Conservation (phyloP, 2,329 filamentous ascomycete genomes). For the Sarocladiaceae sp. region DNA sequence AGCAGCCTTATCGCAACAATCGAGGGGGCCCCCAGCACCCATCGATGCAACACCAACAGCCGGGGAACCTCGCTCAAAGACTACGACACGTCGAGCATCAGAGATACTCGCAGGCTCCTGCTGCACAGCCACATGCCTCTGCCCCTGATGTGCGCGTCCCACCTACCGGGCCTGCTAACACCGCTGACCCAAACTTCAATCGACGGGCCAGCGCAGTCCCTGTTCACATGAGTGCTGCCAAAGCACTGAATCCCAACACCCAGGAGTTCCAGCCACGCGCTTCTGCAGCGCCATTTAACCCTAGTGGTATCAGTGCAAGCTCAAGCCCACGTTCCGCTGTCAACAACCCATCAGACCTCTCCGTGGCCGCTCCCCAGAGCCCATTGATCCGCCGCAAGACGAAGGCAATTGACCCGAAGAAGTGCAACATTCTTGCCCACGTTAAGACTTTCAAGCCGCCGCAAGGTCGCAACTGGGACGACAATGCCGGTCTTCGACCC, state of each 20-base stretch:
- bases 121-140: slow-evolving; percentile 43
- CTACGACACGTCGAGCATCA: slow-evolving; percentile 47
- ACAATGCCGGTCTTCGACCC: slow-evolving; percentile 76
- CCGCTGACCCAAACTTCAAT: slow-evolving; percentile 44
- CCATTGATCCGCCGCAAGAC: slow-evolving; percentile 65
- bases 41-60: slow-evolving; percentile 28
- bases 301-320: slow-evolving; percentile 56
- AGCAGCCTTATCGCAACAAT: slow-evolving; percentile 42
- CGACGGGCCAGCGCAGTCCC: slow-evolving; percentile 46
- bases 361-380: slow-evolving; percentile 24
- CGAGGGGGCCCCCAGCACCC: slow-evolving; percentile 38
- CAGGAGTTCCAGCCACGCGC: slow-evolving; percentile 83
- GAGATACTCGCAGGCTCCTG: slow-evolving; percentile 37
- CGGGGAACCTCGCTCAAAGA: slow-evolving; percentile 42
- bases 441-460: slow-evolving; percentile 49
- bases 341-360: slow-evolving; percentile 38
- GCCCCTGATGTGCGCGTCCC: slow-evolving; percentile 63
- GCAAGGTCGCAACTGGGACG: slow-evolving; percentile 56
- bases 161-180: slow-evolving; percentile 65
- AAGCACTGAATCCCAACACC: slow-evolving; percentile 57
- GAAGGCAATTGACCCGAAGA: slow-evolving; percentile 63
- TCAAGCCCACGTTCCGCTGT: slow-evolving; percentile 65
- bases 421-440: slow-evolving; percentile 49
- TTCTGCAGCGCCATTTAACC: slow-evolving; percentile 75
- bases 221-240: slow-evolving; percentile 38